A percentile compares a stretch with the other conserved stretches of the same genome.
phyloP scores from a whole-genome alignment of 2,329 filamentous ascomycete genomes.

The Chrysoporthe austroafricana region DNA sequence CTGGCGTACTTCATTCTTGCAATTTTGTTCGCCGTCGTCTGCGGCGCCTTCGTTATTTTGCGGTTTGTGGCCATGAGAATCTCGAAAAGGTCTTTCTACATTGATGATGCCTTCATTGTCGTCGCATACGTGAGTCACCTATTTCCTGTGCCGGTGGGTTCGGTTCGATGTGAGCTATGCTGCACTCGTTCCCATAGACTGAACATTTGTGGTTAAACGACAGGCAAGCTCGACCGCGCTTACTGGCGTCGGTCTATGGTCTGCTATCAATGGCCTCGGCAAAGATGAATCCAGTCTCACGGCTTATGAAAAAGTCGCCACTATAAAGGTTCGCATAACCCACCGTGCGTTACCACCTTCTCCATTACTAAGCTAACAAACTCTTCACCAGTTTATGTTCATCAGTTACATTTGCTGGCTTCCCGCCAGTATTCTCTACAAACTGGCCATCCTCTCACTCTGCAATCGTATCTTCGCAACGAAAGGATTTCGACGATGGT shows the following conservation, averaged over 20 bases:
- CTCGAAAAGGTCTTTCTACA: constrained; percentile 30
- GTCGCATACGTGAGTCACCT: constrained; percentile 32
- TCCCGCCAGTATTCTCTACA: constrained; percentile 35
- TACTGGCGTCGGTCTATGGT: constrained; percentile 32
- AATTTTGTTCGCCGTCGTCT: constrained; percentile 30
- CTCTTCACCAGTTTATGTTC: constrained; percentile 30
- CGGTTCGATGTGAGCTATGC: no score
- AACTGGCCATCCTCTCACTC: constrained; percentile 39
- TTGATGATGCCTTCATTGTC: constrained; percentile 32
- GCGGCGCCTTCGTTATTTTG: constrained; percentile 27
- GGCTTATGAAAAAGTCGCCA: not conserved
- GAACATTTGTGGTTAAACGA: no score
- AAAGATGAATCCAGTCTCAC: constrained; percentile 29
- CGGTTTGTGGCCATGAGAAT: constrained; percentile 33
- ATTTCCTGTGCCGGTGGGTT: not conserved
- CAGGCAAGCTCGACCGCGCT: constrained; percentile 29
- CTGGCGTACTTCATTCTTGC: not conserved
- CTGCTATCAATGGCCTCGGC: constrained; percentile 33
- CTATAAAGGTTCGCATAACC: no score
- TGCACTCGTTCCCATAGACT: no score
- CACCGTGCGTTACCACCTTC: no score
- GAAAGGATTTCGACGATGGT: no score
- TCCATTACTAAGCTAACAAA: not conserved
- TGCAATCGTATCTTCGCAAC: constrained; percentile 39
- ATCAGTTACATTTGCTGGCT: constrained; percentile 37